These are phyloP conservation scores for Penicillium thymicola DNA, from an alignment of 2,329 filamentous ascomycete species.

Conservation along the genomic window DNA sequence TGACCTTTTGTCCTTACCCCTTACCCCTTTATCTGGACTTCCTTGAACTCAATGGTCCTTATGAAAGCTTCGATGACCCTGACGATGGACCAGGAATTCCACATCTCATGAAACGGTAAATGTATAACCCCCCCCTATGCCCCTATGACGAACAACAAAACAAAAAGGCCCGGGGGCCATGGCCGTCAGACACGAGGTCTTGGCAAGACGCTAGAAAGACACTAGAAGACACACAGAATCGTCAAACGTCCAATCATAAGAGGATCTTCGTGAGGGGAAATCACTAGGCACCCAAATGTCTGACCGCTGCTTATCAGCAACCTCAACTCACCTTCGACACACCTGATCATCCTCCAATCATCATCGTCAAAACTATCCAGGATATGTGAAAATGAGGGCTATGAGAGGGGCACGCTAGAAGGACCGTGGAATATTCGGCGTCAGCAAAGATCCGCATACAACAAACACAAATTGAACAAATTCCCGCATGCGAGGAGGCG, in stretches of 20 bases:
- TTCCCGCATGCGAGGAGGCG: constrained; percentile 19
- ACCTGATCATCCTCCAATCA: constrained; percentile 3
- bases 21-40: not conserved
- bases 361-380: not conserved
- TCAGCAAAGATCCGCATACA: constrained; percentile 16
- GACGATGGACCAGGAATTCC: not conserved
- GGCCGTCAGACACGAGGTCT: not conserved
- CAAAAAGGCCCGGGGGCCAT: not conserved
- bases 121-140: not conserved
- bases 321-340: not conserved
- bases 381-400: not conserved
- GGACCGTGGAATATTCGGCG: constrained; percentile 19
- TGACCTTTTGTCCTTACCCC: no score
- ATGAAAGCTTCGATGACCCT: not conserved
- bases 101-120: not conserved
- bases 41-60: not conserved
- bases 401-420: constrained; percentile 19
- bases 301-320: constrained; percentile 17
- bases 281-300: constrained; percentile 4
- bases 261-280: constrained; percentile 5
- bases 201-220: constrained; percentile 5
- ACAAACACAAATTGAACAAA: constrained; percentile 14
- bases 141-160: not conserved
- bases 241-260: not conserved
- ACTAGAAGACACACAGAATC: constrained; percentile 20